Evolutionary conservation across 2,329 filamentous ascomycete genomes (phyloP).

Genomic region (Fusarium tuaranense): DNA sequence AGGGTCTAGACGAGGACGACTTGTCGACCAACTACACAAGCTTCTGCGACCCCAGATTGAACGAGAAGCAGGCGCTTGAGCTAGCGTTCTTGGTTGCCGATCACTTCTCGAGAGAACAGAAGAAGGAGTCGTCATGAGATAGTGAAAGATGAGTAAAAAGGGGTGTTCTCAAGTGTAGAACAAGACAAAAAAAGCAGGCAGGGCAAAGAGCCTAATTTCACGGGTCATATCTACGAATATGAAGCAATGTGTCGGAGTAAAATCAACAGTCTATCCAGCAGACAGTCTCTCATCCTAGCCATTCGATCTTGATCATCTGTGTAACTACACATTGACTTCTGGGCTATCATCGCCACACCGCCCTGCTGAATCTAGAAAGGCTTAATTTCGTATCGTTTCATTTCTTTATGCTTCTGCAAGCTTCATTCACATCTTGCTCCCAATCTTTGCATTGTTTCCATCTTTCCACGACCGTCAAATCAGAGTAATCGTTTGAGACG

Average conservation of each 20-base stretch:
- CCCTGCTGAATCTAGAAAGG: constrained; percentile 16
- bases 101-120: constrained; percentile 67
- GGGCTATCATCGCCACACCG: background rate
- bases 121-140: constrained; percentile 11
- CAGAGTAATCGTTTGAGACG: constrained; percentile 66
- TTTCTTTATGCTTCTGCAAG: constrained; percentile 32
- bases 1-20: constrained; percentile 88
- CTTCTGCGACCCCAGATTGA: constrained; percentile 94
- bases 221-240: background rate
- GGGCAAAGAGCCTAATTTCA: background rate
- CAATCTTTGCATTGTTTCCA: constrained; percentile 4
- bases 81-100: constrained; percentile 93
- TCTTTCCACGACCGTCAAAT: constrained; percentile 38
- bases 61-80: constrained; percentile 98
- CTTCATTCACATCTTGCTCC: constrained; percentile 34
- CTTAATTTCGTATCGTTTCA: constrained; percentile 27
- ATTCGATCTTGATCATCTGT: constrained; percentile 17
- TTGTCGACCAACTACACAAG: constrained; percentile 92
- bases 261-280: constrained; percentile 10
- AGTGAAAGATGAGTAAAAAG: constrained; percentile 1
- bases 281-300: background rate
- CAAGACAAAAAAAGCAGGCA: background rate
- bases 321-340: constrained; percentile 22
- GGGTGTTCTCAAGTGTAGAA: background rate
- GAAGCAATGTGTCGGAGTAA: background rate